Percentiles rank a stretch among this genome's conserved stretches.
Evolutionary conservation across 2,329 filamentous ascomycete genomes (phyloP).

Genomic region (Tricladium varicosporioides): DNA sequence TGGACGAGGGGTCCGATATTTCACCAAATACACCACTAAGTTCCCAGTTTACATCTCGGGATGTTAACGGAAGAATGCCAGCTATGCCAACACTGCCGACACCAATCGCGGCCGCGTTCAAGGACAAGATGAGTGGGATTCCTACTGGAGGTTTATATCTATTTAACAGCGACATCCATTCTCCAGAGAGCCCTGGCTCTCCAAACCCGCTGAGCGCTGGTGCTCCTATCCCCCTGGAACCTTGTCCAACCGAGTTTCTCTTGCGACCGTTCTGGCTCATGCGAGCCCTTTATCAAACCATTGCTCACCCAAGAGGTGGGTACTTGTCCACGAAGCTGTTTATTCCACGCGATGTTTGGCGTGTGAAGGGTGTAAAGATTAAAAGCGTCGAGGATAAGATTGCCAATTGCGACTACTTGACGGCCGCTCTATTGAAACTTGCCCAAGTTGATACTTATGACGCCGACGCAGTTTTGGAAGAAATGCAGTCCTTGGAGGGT

Average conservation of each 20-base stretch:
- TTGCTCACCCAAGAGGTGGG: slow-evolving; percentile 86
- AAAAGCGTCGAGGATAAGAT: slow-evolving; percentile 93
- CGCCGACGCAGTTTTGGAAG: slow-evolving; percentile 86
- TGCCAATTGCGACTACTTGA: slow-evolving; percentile 84
- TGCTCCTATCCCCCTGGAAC: slow-evolving; percentile 77
- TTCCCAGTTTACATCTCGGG: slow-evolving; percentile 40
- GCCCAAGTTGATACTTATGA: slow-evolving; percentile 83
- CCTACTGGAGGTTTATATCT: slow-evolving; percentile 70
- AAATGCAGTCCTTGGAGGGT: slow-evolving; percentile 86
- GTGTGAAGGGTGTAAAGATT: slow-evolving; percentile 88
- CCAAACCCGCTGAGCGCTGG: slow-evolving; percentile 61
- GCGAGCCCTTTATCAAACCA: slow-evolving; percentile 88
- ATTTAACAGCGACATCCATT: slow-evolving; percentile 81
- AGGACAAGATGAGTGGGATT: slow-evolving; percentile 53
- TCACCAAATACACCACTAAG: slow-evolving; percentile 75
- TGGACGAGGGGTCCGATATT: slow-evolving; percentile 59
- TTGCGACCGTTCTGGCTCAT: slow-evolving; percentile 98
- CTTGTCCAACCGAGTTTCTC: slow-evolving; percentile 84
- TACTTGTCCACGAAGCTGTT: slow-evolving; percentile 92
- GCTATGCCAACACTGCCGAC: slow-evolving; percentile 65
- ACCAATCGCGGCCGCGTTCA: slow-evolving; percentile 62
- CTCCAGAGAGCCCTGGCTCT: slow-evolving; percentile 60
- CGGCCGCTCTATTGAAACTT: slow-evolving; percentile 81
- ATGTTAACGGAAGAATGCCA: slow-evolving; percentile 46
- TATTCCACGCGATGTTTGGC: slow-evolving; percentile 89